A percentile compares a stretch with the other conserved stretches of the same genome.
Conservation (phyloP, 83 land plant species). For the Picea mariana region DNA sequence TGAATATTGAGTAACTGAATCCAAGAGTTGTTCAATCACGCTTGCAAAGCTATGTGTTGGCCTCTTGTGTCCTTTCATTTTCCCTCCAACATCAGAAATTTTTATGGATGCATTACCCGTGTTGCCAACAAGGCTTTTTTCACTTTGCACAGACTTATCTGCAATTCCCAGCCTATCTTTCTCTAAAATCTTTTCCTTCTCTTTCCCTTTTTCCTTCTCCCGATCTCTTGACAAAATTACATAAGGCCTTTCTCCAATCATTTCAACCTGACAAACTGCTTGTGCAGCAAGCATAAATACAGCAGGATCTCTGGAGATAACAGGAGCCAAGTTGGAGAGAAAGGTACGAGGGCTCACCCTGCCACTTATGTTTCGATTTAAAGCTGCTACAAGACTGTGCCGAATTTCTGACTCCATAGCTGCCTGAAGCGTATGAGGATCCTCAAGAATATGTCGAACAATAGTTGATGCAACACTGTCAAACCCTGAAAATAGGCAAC, state of each 20-base stretch:
- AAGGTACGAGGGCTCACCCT: slow-evolving; percentile 75
- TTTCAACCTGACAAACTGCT: slow-evolving; percentile 86
- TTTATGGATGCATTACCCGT: slow-evolving; percentile 47
- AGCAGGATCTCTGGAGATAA: slow-evolving; percentile 83
- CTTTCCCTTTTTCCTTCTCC: slow-evolving; percentile 85
- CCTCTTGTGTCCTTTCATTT: slow-evolving; percentile 67
- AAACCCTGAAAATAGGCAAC: too few species aligned
- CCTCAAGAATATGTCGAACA: slow-evolving; percentile 90
- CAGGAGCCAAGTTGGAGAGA: slow-evolving; percentile 74
- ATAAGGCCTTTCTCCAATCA: slow-evolving; percentile 80
- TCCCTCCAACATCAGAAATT: slow-evolving; percentile 47
- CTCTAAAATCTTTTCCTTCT: slow-evolving; percentile 52
- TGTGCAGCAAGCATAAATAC: slow-evolving; percentile 92
- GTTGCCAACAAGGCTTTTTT: slow-evolving; percentile 3
- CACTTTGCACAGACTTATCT: slow-evolving; percentile 38
- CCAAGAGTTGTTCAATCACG: slow-evolving; percentile 92
- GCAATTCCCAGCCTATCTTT: slow-evolving; percentile 45
- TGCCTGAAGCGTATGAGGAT: slow-evolving; percentile 92
- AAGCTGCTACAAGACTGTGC: slow-evolving; percentile 58
- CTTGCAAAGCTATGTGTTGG: slow-evolving; percentile 83
- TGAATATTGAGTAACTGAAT: slow-evolving; percentile 62
- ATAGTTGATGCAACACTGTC: slow-evolving; percentile 44
- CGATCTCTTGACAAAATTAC: slow-evolving; percentile 80
- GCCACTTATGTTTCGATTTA: slow-evolving; percentile 69
- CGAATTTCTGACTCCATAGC: slow-evolving; percentile 98